Evolutionary conservation across 73 alveolate genomes (phyloP).

Genomic region (Stentor coeruleus): DNA sequence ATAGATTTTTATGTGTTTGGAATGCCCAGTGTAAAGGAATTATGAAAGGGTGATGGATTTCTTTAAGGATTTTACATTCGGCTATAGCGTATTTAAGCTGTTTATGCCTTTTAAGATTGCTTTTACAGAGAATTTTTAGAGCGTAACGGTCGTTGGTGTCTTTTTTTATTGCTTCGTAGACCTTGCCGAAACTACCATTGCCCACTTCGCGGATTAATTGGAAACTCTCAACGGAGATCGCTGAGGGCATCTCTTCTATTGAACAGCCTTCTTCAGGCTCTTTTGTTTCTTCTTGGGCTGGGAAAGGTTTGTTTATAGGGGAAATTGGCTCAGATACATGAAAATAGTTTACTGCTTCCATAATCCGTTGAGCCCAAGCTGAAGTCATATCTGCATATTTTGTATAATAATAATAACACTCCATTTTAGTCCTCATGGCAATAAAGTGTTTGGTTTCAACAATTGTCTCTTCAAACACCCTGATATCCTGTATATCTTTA

Average conservation of each 20-base stretch:
- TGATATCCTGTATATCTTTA: neutral
- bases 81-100: constrained; percentile 35
- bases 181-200: constrained; percentile 29
- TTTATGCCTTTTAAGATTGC: constrained; percentile 75
- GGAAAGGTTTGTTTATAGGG: too few species aligned
- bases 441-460: neutral
- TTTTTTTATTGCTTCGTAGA: constrained; percentile 25
- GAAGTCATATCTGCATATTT: constrained; percentile 10
- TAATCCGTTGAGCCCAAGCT: neutral
- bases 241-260: neutral
- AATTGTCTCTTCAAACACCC: neutral
- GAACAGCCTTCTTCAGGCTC: constrained; percentile 14
- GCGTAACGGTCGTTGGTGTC: constrained; percentile 48
- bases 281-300: neutral
- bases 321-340: neutral
- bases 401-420: neutral
- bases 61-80: constrained; percentile 32
- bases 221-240: neutral
- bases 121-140: constrained; percentile 76
- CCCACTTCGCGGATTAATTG: constrained; percentile 19
- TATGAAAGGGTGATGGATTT: constrained; percentile 53
- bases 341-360: constrained; percentile 1
- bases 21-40: constrained; percentile 49
- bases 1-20: constrained; percentile 50
- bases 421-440: neutral